Conservation (phyloP, 1,139 yeast species). For the Magnusiomyces paraingens region DNA sequence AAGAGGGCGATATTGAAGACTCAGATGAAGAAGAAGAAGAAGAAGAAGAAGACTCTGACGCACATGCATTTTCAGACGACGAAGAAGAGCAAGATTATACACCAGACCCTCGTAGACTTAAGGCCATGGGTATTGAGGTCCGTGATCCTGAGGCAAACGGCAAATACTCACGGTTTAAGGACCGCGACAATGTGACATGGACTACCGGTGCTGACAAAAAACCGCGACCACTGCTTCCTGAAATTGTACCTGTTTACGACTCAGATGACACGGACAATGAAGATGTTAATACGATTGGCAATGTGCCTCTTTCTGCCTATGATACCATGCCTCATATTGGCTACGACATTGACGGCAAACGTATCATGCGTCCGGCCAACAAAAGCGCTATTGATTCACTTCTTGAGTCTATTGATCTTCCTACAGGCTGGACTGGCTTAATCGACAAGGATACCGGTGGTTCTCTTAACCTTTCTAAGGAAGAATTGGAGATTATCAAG, state of each 20-base stretch:
- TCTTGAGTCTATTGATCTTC: constrained; percentile 83
- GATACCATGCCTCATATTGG: constrained; percentile 98
- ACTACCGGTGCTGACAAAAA: constrained; percentile 64
- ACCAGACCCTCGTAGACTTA: constrained; percentile 19
- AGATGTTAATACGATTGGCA: constrained; percentile 82
- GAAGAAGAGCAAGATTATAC: constrained; percentile 18
- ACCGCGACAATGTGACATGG: constrained; percentile 19
- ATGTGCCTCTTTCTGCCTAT: constrained; percentile 85
- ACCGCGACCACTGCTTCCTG: constrained; percentile 72
- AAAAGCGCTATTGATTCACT: constrained; percentile 90
- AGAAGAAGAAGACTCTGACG: constrained; percentile 15
- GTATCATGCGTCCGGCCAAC: constrained; percentile 98
- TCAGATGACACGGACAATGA: constrained; percentile 89
- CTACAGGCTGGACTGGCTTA: constrained; percentile 98
- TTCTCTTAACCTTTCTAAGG: constrained; percentile 77
- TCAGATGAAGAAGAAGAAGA: constrained; percentile 21
- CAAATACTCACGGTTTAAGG: neutral
- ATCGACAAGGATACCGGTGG: constrained; percentile 86
- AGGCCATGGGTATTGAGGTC: constrained; percentile 12
- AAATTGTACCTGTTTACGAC: constrained; percentile 86
- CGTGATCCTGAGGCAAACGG: constrained; percentile 23
- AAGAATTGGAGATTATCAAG: constrained; percentile 82
- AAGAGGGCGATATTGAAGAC: constrained; percentile 21
- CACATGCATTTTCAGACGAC: constrained; percentile 4
- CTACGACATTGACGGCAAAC: constrained; percentile 91